phyloP scores from a whole-genome alignment of 768 basidiomycete species.

The Lentinus tigrinus region DNA sequence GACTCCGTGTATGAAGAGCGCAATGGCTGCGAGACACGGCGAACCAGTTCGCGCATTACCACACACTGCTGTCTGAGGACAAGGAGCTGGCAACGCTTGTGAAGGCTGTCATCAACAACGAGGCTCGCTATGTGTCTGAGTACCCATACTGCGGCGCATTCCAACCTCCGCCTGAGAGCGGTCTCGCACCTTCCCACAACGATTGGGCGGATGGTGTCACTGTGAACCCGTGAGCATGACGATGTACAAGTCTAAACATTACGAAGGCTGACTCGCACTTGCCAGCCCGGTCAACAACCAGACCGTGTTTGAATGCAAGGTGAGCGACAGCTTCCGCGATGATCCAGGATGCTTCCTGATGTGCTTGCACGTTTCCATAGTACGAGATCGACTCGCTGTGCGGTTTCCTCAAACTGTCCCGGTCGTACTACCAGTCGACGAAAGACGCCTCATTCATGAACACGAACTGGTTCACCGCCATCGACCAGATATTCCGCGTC shows the following conservation, averaged over 20 bases:
- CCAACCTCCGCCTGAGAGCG: constrained; percentile 78
- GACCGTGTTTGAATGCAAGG: constrained; percentile 84
- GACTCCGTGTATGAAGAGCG: constrained; percentile 49
- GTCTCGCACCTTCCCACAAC: constrained; percentile 61
- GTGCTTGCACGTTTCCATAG: constrained; percentile 29
- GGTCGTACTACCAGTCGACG: constrained; percentile 71
- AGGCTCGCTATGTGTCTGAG: constrained; percentile 68
- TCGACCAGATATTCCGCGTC: constrained; percentile 72
- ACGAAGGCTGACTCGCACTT: background rate
- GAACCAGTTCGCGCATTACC: constrained; percentile 80
- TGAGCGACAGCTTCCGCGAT: constrained; percentile 21
- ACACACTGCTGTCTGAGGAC: constrained; percentile 55
- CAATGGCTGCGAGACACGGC: constrained; percentile 84
- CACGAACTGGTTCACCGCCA: constrained; percentile 62
- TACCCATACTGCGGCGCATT: constrained; percentile 82
- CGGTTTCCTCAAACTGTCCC: constrained; percentile 75
- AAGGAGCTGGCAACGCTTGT: constrained; percentile 59
- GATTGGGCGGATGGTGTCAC: constrained; percentile 67
- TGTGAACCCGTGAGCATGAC: constrained; percentile 65
- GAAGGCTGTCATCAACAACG: constrained; percentile 81
- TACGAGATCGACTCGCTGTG: constrained; percentile 82
- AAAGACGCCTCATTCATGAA: constrained; percentile 73
- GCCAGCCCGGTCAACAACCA: constrained; percentile 63
- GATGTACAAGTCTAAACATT: background rate
- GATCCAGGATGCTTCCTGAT: background rate